These are phyloP conservation scores for Capronia epimyces DNA, from an alignment of 2,329 filamentous ascomycete species.

Conservation along the genomic window DNA sequence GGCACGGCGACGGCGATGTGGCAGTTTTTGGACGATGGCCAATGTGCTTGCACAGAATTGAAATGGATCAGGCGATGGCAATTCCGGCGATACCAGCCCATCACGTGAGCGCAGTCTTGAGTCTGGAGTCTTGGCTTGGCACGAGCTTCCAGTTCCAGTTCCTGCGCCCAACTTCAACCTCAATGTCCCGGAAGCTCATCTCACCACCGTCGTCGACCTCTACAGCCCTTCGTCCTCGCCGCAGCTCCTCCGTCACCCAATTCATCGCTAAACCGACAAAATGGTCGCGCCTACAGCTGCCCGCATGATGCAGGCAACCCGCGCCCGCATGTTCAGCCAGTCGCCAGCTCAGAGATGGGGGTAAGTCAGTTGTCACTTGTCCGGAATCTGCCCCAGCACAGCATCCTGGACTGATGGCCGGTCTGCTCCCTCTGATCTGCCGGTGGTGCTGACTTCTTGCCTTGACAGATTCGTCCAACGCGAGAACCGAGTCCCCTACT, in stretches of 20 bases:
- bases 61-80: slow-evolving; percentile 16
- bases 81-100: slow-evolving; percentile 1
- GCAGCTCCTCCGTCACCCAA: background rate
- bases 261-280: slow-evolving; percentile 11
- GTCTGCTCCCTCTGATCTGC: background rate
- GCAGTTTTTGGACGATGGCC: background rate
- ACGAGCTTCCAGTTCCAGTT: background rate
- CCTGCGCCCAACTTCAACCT: background rate
- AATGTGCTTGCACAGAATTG: background rate
- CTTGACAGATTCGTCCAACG: slow-evolving; percentile 53
- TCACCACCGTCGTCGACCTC: background rate
- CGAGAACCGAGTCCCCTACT: slow-evolving; percentile 62
- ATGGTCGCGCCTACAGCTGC: slow-evolving; percentile 30
- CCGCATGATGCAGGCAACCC: slow-evolving; percentile 30
- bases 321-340: slow-evolving; percentile 26
- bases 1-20: background rate
- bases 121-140: no score
- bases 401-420: background rate
- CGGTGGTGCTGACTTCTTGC: slow-evolving; percentile 2
- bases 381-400: background rate
- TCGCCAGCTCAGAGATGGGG: slow-evolving; percentile 21
- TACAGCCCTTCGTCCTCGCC: slow-evolving; percentile 9
- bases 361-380: slow-evolving; percentile 9
- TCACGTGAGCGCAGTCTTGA: slow-evolving; percentile 9
- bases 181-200: background rate